phyloP scores from a whole-genome alignment of 2,329 filamentous ascomycete genomes.

The Penicillium sp. region DNA sequence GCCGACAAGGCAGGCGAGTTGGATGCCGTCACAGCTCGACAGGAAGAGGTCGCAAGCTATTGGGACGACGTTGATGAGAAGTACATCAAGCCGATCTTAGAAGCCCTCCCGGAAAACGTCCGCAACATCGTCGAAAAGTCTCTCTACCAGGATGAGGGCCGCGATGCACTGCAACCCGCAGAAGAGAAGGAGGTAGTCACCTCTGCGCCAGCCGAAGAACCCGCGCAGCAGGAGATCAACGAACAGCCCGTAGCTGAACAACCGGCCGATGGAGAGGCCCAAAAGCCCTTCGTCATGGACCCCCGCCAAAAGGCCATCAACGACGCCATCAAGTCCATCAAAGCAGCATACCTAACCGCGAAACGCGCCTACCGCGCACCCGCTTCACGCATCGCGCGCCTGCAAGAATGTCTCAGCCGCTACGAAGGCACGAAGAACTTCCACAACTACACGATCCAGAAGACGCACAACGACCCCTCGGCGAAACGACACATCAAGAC shows the following conservation, averaged over 20 bases:
- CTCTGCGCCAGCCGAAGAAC: constrained; percentile 8
- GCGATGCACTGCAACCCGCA: constrained; percentile 26
- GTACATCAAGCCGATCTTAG: constrained; percentile 69
- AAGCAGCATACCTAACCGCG: constrained; percentile 75
- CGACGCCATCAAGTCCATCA: constrained; percentile 69
- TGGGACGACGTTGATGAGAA: constrained; percentile 82
- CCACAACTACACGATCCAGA: constrained; percentile 97
- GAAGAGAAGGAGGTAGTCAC: constrained; percentile 16
- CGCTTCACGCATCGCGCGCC: constrained; percentile 65
- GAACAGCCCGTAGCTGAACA: constrained; percentile 7
- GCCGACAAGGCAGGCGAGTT: constrained; percentile 72
- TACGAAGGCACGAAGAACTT: constrained; percentile 88
- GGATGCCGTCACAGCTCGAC: constrained; percentile 65
- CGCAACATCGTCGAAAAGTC: constrained; percentile 43
- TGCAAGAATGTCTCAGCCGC: constrained; percentile 71
- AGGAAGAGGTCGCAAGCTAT: constrained; percentile 76
- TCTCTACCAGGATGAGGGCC: constrained; percentile 38
- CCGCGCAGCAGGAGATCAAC: constrained; percentile 8
- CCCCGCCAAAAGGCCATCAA: constrained; percentile 54
- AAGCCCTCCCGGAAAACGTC: constrained; percentile 43
- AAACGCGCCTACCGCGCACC: constrained; percentile 85
- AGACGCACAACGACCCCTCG: constrained; percentile 75
- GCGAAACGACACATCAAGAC: constrained; percentile 90
- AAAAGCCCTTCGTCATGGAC: constrained; percentile 24
- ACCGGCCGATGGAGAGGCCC: constrained; percentile 4